Percentiles rank a stretch among this genome's conserved stretches.
Evolutionary conservation across 2,329 filamentous ascomycete genomes (phyloP).

Genomic region (Fusarium clavum): DNA sequence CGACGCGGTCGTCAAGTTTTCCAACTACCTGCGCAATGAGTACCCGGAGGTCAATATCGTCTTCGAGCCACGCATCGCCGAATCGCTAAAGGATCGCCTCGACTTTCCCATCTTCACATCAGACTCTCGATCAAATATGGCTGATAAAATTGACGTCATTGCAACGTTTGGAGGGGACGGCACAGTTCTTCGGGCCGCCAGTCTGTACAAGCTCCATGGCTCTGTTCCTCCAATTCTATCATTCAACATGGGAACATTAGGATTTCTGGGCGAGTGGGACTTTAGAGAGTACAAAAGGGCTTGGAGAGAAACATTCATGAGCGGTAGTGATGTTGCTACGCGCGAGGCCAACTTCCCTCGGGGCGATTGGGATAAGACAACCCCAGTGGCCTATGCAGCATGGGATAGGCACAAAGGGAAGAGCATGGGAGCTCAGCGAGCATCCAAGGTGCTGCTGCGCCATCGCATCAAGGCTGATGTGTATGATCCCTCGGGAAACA

Average conservation of each 20-base stretch:
- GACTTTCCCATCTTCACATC: slow-evolving; percentile 78
- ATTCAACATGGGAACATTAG: slow-evolving; percentile 96
- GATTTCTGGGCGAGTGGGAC: slow-evolving; percentile 96
- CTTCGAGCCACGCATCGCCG: slow-evolving; percentile 81
- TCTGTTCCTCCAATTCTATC: slow-evolving; percentile 91
- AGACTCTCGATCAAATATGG: slow-evolving; percentile 65
- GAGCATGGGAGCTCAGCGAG: slow-evolving; percentile 79
- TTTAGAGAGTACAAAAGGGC: slow-evolving; percentile 93
- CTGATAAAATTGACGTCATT: slow-evolving; percentile 86
- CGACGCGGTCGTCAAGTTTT: slow-evolving; percentile 65
- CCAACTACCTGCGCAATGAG: slow-evolving; percentile 79
- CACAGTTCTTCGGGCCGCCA: slow-evolving; percentile 54
- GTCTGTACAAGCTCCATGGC: slow-evolving; percentile 78
- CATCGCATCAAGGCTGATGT: slow-evolving; percentile 89
- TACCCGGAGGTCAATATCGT: slow-evolving; percentile 86
- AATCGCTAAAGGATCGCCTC: slow-evolving; percentile 75
- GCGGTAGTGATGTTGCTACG: slow-evolving; percentile 64
- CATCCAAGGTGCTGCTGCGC: slow-evolving; percentile 84
- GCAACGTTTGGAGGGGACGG: slow-evolving; percentile 89
- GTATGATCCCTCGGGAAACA: slow-evolving; percentile 74
- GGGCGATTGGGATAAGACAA: slow-evolving; percentile 43
- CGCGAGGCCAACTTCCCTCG: slow-evolving; percentile 57
- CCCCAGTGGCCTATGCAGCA: slow-evolving; percentile 48
- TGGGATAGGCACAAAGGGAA: slow-evolving; percentile 85
- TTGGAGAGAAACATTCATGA: slow-evolving; percentile 93